Conservation (phyloP, 1,139 yeast genomes). For the Diutina neorugosa region DNA sequence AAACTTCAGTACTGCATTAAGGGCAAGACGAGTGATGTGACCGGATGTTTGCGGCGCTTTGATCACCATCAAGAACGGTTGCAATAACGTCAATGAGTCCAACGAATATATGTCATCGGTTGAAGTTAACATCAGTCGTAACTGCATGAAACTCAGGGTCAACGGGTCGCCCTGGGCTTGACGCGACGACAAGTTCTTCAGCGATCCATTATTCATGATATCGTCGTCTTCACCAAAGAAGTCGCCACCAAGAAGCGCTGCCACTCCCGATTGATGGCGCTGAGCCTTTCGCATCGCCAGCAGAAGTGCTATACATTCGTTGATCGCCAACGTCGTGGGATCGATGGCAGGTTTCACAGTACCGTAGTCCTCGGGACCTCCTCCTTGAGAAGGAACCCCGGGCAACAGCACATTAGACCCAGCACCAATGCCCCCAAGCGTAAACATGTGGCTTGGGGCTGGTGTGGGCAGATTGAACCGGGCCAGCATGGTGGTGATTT, state of each 20-base stretch:
- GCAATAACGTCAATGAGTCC: slow-evolving; percentile 64
- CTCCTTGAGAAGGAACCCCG: not conserved
- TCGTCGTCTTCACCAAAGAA: slow-evolving; percentile 23
- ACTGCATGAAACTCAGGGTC: slow-evolving; percentile 68
- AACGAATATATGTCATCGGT: slow-evolving; percentile 40
- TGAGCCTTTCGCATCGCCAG: slow-evolving; percentile 86
- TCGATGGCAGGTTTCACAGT: slow-evolving; percentile 33
- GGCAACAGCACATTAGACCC: not conserved
- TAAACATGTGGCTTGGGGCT: not conserved
- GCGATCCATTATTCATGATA: slow-evolving; percentile 14
- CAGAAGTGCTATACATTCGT: slow-evolving; percentile 78
- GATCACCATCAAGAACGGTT: slow-evolving; percentile 80
- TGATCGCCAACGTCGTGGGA: slow-evolving; percentile 73
- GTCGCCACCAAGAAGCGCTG: slow-evolving; percentile 66
- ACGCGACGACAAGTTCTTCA: not conserved
- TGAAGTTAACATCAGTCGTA: slow-evolving; percentile 58
- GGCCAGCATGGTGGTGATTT: not conserved
- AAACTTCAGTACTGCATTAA: slow-evolving; percentile 65
- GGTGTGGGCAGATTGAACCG: slow-evolving; percentile 2
- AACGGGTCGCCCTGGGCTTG: slow-evolving; percentile 42
- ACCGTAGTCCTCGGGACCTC: not conserved
- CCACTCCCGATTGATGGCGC: slow-evolving; percentile 78
- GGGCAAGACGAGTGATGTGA: slow-evolving; percentile 69
- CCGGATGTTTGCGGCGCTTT: slow-evolving; percentile 83
- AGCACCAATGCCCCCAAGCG: slow-evolving; percentile 3